A percentile compares a stretch with the other conserved stretches of the same genome.
Evolutionary conservation across 352 stramenopile genomes (phyloP).

Genomic region (Lagenidium sp.): DNA sequence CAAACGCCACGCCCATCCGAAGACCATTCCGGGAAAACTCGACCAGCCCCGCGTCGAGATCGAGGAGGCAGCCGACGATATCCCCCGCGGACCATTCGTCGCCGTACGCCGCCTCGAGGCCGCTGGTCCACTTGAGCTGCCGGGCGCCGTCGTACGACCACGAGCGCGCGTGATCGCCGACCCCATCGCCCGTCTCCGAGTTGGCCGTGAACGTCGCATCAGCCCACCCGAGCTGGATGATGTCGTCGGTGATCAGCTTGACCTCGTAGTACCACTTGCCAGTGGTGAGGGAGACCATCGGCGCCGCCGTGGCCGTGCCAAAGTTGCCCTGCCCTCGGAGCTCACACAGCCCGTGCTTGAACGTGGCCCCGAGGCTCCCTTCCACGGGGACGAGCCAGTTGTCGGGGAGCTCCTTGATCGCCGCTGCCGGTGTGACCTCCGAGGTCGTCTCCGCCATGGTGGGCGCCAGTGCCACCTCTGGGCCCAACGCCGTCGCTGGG

Average conservation of each 20-base stretch:
- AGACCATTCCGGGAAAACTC: conserved; percentile 83
- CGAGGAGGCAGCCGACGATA: conserved; percentile 83
- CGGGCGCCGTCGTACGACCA: conserved; percentile 88
- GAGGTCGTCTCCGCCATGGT: background rate
- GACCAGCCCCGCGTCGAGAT: conserved; percentile 62
- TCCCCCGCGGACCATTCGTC: conserved; percentile 69
- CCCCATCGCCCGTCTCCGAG: conserved; percentile 78
- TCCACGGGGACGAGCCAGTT: conserved; percentile 37
- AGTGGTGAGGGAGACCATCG: conserved; percentile 26
- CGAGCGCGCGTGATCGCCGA: conserved; percentile 84
- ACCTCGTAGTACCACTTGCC: conserved; percentile 91
- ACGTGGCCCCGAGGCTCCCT: conserved; percentile 33
- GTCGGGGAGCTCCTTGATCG: conserved; percentile 10
- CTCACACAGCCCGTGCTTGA: conserved; percentile 64
- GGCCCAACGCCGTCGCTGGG: background rate
- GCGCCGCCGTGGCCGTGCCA: conserved; percentile 48
- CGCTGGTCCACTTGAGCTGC: conserved; percentile 77
- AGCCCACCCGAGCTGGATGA: conserved; percentile 91
- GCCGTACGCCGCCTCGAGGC: conserved; percentile 55
- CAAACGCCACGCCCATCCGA: conserved; percentile 50
- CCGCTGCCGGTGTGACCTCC: background rate
- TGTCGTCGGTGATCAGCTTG: conserved; percentile 74
- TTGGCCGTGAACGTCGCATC: conserved; percentile 69
- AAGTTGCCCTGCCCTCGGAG: conserved; percentile 70
- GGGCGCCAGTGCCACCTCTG: background rate